phyloP scores from a whole-genome alignment of 768 basidiomycete species.

The Panellus pusillus region DNA sequence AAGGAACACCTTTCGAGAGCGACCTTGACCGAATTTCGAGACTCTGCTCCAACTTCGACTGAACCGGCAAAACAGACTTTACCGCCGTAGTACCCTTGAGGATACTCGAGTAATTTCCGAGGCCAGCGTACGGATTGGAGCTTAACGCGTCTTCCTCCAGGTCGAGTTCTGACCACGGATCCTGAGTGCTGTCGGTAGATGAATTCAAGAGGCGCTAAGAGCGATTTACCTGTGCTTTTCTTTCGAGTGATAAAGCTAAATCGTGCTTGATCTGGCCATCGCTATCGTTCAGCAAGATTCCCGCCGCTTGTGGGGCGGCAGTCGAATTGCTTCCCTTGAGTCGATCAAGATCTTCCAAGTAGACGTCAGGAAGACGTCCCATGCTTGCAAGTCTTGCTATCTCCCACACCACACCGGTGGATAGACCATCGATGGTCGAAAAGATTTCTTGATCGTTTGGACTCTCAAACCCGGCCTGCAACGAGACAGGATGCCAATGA shows the following conservation, averaged over 20 bases:
- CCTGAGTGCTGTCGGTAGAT: conserved; percentile 34
- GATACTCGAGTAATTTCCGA: conserved; percentile 42
- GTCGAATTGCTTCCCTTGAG: conserved; percentile 33
- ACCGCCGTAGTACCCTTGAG: conserved; percentile 48
- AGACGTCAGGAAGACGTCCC: conserved; percentile 30
- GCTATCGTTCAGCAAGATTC: conserved; percentile 12
- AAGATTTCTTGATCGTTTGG: background rate
- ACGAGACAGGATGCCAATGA: background rate
- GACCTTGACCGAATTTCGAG: conserved; percentile 27
- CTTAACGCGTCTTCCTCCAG: conserved; percentile 45
- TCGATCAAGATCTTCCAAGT: conserved; percentile 29
- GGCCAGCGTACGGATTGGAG: conserved; percentile 33
- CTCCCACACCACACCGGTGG: conserved; percentile 53
- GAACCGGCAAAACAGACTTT: conserved; percentile 51
- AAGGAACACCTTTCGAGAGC: conserved; percentile 49
- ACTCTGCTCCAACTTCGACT: conserved; percentile 22
- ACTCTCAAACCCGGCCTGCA: conserved; percentile 9
- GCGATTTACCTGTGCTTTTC: conserved; percentile 23
- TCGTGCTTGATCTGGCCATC: background rate
- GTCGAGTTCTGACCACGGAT: conserved; percentile 65
- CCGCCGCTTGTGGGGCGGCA: conserved; percentile 29
- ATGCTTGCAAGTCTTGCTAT: conserved; percentile 44
- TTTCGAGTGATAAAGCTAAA: conserved; percentile 6
- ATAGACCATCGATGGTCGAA: conserved; percentile 16
- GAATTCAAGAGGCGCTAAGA: background rate